Percentiles rank a stretch among this genome's conserved stretches.
Evolutionary conservation across 768 basidiomycete species (phyloP).

Genomic region (Tulasnella sp.): DNA sequence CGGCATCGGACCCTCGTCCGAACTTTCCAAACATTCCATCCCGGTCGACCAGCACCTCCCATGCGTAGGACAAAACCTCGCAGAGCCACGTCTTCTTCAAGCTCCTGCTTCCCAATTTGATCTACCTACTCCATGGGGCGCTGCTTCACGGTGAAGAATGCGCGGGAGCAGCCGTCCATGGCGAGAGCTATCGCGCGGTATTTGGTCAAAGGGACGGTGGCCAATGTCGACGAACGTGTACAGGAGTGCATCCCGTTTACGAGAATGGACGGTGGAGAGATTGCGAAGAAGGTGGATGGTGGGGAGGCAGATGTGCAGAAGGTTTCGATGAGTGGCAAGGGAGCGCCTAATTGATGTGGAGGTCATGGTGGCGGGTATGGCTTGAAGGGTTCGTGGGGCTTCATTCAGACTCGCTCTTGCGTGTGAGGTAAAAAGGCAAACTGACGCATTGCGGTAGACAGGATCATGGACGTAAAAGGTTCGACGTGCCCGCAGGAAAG

Average conservation of each 20-base stretch:
- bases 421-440: too few relatives aligned
- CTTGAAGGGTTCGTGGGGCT: constrained; percentile 5
- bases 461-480: constrained; percentile 14
- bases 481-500: constrained; percentile 2
- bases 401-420: too few relatives aligned
- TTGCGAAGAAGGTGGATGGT: background rate
- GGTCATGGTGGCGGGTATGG: constrained; percentile 20
- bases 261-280: background rate
- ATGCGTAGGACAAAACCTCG: too few relatives aligned
- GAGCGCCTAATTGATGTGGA: constrained; percentile 36
- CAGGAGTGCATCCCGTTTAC: constrained; percentile 3
- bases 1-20: constrained; percentile 69
- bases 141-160: background rate
- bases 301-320: background rate
- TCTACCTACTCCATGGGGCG: background rate
- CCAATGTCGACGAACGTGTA: background rate
- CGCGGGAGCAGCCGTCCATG: background rate
- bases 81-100: too few relatives aligned
- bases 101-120: background rate
- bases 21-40: constrained; percentile 54
- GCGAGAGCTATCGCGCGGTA: background rate
- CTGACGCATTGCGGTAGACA: background rate
- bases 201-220: background rate
- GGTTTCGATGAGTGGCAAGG: constrained; percentile 22
- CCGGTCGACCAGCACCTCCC: too few relatives aligned